phyloP scores from a whole-genome alignment of 306 rosid species.

The Prunus mume region DNA sequence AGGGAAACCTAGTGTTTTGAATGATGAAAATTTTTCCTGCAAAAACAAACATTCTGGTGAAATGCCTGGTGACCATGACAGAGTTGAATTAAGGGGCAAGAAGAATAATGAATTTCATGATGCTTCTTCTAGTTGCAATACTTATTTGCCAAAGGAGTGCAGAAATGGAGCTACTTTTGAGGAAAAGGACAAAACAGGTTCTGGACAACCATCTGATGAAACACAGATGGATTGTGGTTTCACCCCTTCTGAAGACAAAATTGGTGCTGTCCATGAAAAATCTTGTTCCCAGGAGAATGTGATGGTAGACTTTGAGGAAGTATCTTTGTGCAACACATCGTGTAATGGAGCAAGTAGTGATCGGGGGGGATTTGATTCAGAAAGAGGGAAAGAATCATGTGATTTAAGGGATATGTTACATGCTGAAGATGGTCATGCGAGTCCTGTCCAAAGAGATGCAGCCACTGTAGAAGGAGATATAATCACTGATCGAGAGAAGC shows the following conservation, averaged over 20 bases:
- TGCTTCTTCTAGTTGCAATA: constrained; percentile 18
- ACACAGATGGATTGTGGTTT: constrained; percentile 12
- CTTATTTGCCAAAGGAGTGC: not conserved
- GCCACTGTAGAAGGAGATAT: constrained; percentile 39
- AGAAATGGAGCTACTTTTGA: not conserved
- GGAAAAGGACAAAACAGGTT: constrained; percentile 6
- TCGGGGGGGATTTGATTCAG: not conserved
- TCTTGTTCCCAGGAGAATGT: constrained; percentile 16
- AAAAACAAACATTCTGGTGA: constrained; percentile 14
- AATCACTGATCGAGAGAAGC: constrained; percentile 70
- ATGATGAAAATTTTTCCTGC: not conserved
- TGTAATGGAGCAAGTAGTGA: not conserved
- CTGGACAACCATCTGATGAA: constrained; percentile 7
- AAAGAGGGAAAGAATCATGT: constrained; percentile 15
- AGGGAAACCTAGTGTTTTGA: not conserved
- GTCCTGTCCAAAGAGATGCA: constrained; percentile 29
- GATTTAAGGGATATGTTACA: constrained; percentile 11
- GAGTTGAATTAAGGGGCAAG: constrained; percentile 21
- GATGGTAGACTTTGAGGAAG: constrained; percentile 14
- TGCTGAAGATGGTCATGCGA: constrained; percentile 26
- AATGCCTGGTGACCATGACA: constrained; percentile 12
- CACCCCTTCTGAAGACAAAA: constrained; percentile 13
- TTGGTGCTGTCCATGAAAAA: constrained; percentile 7
- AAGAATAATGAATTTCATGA: constrained; percentile 1
- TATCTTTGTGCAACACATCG: not conserved